Base-by-base conservation (phyloP, 352 stramenopile species). In the Pilasporangium apinafurcum region DNA sequence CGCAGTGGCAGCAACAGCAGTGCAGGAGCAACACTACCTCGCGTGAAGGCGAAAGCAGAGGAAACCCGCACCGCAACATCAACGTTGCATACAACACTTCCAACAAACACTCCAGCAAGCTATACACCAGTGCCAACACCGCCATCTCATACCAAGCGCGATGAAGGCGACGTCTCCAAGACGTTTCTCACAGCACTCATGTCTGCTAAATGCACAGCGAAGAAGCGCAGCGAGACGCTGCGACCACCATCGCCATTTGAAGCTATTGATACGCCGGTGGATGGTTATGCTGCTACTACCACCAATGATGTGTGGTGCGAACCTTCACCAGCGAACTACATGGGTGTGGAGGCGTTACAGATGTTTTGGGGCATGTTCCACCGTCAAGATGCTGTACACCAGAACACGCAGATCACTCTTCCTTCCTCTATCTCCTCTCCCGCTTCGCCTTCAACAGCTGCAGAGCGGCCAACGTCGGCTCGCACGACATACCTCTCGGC, bases 351-450 rank as follows among this genome's bases (percentile, higher is more conserved):
- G 4, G 75, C 75, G 4, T 62, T 91, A 44, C 51, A 71, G 10
- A 51, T 61, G 20, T 88, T 88, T 53, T 91, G 78, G 75, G 48
- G 44, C 22, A 68, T 85, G 35, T 91, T 91, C 44, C 78, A 87
- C 25, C 69, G 65, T 2, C 68, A 91, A 36, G 72, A 86, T 37
- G 61, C 51, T 0, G 59, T 82, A 24, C 62, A 67, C 46, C 80
- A 83, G 53, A 68, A 83, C 54, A 65, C 65, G 45, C 41, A 36
- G 2, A 33, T 42, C 13, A 14, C 4, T 7, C 17, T 66, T 3
- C 22, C 65, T 29, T 44, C 55, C 4, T 22, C 41, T 8, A 31
- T 55, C 13, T 36, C 37, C 1, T n/a, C n/a, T n/a, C n/a, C n/a
- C n/a, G n/a, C n/a, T n/a, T n/a, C n/a, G n/a, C n/a, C n/a, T n/a